These are phyloP conservation scores for Evansstolkia leycettana DNA, from an alignment of 495 filamentous ascomycete genomes.

Conservation along the genomic window DNA sequence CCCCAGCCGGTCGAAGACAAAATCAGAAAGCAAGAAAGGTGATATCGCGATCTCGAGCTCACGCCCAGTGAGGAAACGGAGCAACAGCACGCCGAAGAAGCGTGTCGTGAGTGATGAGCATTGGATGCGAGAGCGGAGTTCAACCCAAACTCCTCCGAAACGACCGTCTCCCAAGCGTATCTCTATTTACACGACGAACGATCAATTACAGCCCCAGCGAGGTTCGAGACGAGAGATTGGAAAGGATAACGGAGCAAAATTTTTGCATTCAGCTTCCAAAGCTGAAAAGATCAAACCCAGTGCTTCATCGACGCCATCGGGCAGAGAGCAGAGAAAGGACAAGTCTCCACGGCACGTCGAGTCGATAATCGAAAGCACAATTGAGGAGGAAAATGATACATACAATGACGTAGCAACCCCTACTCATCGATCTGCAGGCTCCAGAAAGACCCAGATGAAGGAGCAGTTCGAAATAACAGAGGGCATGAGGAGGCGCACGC, in stretches of 20 bases:
- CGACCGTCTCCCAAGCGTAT: slow-evolving; percentile 37
- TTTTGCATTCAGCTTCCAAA: slow-evolving; percentile 5
- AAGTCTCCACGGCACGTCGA: slow-evolving; percentile 11
- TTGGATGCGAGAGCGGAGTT: slow-evolving; percentile 47
- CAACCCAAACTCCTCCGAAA: slow-evolving; percentile 35
- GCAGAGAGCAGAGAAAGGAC: slow-evolving; percentile 10
- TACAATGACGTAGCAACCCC: slow-evolving; percentile 6
- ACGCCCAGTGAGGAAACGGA: slow-evolving; percentile 19
- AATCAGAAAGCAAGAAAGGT: slow-evolving; percentile 15
- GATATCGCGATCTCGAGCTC: slow-evolving; percentile 6
- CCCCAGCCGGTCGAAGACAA: slow-evolving; percentile 10
- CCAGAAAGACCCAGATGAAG: slow-evolving; percentile 6
- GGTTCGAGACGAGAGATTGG: slow-evolving; percentile 8
- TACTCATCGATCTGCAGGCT: slow-evolving; percentile 6
- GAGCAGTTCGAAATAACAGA: slow-evolving; percentile 15
- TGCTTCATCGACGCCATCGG: slow-evolving; percentile 3
- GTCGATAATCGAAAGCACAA: slow-evolving; percentile 7
- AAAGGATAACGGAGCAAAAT: slow-evolving; percentile 10
- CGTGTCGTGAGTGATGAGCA: slow-evolving; percentile 71
- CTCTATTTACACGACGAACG: slow-evolving; percentile 30
- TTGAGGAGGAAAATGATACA: slow-evolving; percentile 7
- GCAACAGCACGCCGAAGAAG: slow-evolving; percentile 54
- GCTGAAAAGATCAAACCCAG: slow-evolving; percentile 6
- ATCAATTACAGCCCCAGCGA: slow-evolving; percentile 11
- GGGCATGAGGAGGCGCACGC: slow-evolving; percentile 13